Evolutionary conservation across 2,329 filamentous ascomycete species (phyloP), one percentile per base, ranked within the genome.

Genomic region (Fusarium nurragi): DNA sequence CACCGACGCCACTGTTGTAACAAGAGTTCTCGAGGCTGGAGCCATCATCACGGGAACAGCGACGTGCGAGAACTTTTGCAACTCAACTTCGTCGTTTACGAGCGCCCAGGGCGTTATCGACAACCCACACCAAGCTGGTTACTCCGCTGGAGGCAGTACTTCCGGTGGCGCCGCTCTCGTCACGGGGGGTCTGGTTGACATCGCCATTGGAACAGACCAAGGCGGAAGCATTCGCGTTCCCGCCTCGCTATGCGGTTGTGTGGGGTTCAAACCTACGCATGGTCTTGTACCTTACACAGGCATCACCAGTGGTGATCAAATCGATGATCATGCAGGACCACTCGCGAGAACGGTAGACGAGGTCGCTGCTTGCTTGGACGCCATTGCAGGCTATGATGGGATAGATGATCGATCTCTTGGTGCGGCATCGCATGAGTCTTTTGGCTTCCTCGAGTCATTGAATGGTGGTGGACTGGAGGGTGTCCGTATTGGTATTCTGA

Each of bases 1-100:
- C 6, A 81, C 81, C 4, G 84, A 87, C 69, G 84, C 85, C 0
- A 85, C 83, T 0, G 79, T 86, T 2, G 82, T 86, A 21, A 82
- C 79, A 1, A 74, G 85, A 14, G 72, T 80, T 1, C 71, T 87
- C 4, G 79, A 84, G 16, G 82, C 81, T 3, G 84, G 84, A 0
- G 84, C 79, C 0, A 70, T 79, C 39, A 80, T 87, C 16, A 75
- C 9, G 81, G 84, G 12, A 85, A 83, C 1, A 77, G 82, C 1
- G 79, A 59, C 79, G 0, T 87, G 84, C 55, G 85, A 87, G 60
- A 84, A 84, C 64, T 80, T 82, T 44, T 86, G 82, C 61, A 80
- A 80, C 57, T 81, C 79, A 0, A 81, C 81, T 2, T 77, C 78
- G 0, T 82, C 80, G 0, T 83, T 80, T 58, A 83, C 80, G 0